Evolutionary conservation across 2,329 filamentous ascomycete genomes (phyloP).

Genomic region (Phaeosphaeriaceae sp.): DNA sequence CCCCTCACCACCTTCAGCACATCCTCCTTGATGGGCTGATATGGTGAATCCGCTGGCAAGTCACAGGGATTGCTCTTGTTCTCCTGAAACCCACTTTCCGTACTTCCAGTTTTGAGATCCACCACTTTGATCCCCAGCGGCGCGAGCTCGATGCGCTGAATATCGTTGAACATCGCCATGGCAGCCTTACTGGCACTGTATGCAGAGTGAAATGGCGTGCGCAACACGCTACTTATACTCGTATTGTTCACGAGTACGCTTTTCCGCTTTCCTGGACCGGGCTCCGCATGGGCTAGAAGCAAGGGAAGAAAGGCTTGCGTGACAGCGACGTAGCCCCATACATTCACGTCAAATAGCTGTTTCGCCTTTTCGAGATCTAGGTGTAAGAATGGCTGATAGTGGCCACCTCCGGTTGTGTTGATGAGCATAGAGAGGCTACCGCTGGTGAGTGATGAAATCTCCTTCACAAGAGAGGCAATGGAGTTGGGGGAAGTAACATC

Average conservation of each 20-base stretch:
- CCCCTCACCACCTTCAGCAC: slow-evolving; percentile 10
- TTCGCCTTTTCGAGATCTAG: slow-evolving; percentile 13
- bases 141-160: slow-evolving; percentile 27
- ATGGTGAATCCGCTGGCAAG: slow-evolving; percentile 9
- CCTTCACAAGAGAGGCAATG: background rate
- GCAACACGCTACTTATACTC: slow-evolving; percentile 10
- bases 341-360: slow-evolving; percentile 43
- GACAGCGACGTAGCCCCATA: slow-evolving; percentile 48
- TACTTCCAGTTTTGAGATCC: slow-evolving; percentile 22
- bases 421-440: slow-evolving; percentile 32
- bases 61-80: slow-evolving; percentile 9
- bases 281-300: slow-evolving; percentile 8
- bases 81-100: slow-evolving; percentile 17
- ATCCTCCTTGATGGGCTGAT: slow-evolving; percentile 14
- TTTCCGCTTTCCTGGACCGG: slow-evolving; percentile 7
- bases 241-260: slow-evolving; percentile 14
- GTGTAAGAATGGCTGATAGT: slow-evolving; percentile 43
- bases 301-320: slow-evolving; percentile 49
- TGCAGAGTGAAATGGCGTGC: slow-evolving; percentile 15
- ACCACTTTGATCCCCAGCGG: slow-evolving; percentile 31
- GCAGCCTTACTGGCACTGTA: slow-evolving; percentile 50
- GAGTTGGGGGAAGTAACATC: slow-evolving; percentile 15
- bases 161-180: slow-evolving; percentile 38
- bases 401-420: slow-evolving; percentile 52
- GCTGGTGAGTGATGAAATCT: slow-evolving; percentile 3